Base-by-base conservation (phyloP, 164 flowering plant species). In the Berberis vulgaris region DNA sequence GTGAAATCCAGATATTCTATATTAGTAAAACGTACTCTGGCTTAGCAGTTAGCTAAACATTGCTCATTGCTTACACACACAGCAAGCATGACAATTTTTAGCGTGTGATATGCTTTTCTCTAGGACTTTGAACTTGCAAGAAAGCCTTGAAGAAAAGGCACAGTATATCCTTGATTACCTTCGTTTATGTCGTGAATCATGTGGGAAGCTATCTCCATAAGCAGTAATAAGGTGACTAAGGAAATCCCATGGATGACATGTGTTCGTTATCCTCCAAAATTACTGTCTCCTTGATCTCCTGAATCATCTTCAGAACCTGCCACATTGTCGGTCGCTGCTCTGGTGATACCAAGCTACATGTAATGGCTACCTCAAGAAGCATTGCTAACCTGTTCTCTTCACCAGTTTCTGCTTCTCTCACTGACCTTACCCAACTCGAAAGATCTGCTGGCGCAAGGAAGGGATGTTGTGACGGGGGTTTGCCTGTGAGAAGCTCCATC, bases 291-390 rank as follows among this genome's bases (percentile, higher is more conserved):
- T 94, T 94, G 57, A 95, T 86, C 80, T 91, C 97, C 62, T 91
- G 96, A 54, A 95, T 73, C 97, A 95, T 89, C 84, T 84, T 95
- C 86, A 95, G 65, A 39, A 95, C 97, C 72, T 84, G 90, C 96
- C 96, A 86, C 97, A 90, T 91, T 3, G 91, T 79, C 2, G 99
- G 99, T 72, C 99, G 77, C 67, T 86, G 96, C 64, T 95, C 99
- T 1, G 91, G 87, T 7, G 85, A 83, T 1, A 70, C 62, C 63
- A 60, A 65, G n/a, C 81, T 68, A 73, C 97, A 91, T 50, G 81
- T 81, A 10, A 72, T 65, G 1, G 92, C 96, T 52, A 95, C 85
- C 72, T 88, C 91, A 43, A 81, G 62, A 12, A 95, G 86, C 97
- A 91, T 89, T 26, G 50, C 87, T 61, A 91, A 68, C 68, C 81